Base-by-base conservation (phyloP, 352 stramenopile species). In the Thalassiosira hispida region DNA sequence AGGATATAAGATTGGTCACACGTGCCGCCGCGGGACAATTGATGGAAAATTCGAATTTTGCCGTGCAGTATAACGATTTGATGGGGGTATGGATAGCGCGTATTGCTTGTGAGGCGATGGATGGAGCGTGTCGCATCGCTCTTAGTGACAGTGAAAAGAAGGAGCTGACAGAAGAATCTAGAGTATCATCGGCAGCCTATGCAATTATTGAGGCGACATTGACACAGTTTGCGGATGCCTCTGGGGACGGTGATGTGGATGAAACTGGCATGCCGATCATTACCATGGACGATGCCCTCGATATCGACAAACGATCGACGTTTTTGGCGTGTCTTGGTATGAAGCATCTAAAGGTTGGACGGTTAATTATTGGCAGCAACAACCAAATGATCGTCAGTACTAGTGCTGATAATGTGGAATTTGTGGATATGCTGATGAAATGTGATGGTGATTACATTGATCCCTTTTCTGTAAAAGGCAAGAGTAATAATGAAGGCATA, bases 21-120 rank as follows among this genome's bases (percentile, higher is more conserved):
- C 67, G 77, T 18, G 76, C 79, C 18, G 76, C 83, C 16, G 80
- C 81, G 55, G 68, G 73, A 5, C 83, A 90, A 14, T 67, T 93
- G 31, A 12, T 92, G 1, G 55, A 88, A 61, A 73, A 83, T 51
- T 42, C 73, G 22, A 23, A 59, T 74, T 25, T 86, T 86, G n/a
- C n/a, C n/a, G n/a, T n/a, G n/a, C n/a, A n/a, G n/a, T n/a, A n/a
- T 61, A 38, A 77, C 46, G 78, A 86, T 44, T 52, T 91, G 59
- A 46, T 72, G 7, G 29, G 33, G 8, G 40, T 82, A 20, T 79
- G 66, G 63, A 35, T 18, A 29, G 35, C 64, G 2, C 51, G 62
- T 20, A 64, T 77, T 20, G 56, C 11, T 18, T 72, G 16, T 44
- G 62, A 85, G 53, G 79, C 61, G 12, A 80, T 92, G 0, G n/a